Evolutionary conservation across 257 asterid species (phyloP).

Genomic region (Cinchona pubescens): DNA sequence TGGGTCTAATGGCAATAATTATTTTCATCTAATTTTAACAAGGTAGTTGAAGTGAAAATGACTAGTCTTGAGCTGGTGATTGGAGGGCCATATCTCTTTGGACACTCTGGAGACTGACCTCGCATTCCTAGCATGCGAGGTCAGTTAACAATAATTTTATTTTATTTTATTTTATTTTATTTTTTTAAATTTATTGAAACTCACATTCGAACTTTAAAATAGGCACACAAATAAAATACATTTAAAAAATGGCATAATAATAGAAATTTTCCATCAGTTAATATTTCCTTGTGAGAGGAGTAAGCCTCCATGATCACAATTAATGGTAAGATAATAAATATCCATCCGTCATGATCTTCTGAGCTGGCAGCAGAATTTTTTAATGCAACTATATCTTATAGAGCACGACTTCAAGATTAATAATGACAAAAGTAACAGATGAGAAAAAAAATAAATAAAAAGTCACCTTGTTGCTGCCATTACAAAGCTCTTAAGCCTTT

Average conservation of each 20-base stretch:
- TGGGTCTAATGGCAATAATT: too few relatives aligned
- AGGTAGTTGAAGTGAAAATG: not conserved
- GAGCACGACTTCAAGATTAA: not conserved
- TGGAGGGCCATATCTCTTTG: not conserved
- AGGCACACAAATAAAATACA: too few relatives aligned
- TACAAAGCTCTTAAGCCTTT: conserved; percentile 65
- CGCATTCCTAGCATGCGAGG: too few relatives aligned
- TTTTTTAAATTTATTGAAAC: too few relatives aligned
- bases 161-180: too few relatives aligned
- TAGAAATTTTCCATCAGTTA: too few relatives aligned
- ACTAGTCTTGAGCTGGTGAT: not conserved
- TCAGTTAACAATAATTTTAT: too few relatives aligned
- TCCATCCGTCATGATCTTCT: not conserved
- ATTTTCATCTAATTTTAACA: too few relatives aligned
- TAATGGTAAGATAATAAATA: not conserved
- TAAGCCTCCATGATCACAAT: not conserved
- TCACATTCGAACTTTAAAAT: too few relatives aligned
- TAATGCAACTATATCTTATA: not conserved
- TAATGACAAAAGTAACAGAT: not conserved
- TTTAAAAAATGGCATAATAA: too few relatives aligned
- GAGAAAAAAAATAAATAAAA: not conserved
- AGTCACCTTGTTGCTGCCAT: conserved; percentile 90
- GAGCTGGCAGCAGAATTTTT: conserved; percentile 8
- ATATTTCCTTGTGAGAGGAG: not conserved
- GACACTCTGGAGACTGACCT: too few relatives aligned